Base-by-base conservation (phyloP, 2,329 filamentous ascomycete genomes). In the Fusarium nodosum region DNA sequence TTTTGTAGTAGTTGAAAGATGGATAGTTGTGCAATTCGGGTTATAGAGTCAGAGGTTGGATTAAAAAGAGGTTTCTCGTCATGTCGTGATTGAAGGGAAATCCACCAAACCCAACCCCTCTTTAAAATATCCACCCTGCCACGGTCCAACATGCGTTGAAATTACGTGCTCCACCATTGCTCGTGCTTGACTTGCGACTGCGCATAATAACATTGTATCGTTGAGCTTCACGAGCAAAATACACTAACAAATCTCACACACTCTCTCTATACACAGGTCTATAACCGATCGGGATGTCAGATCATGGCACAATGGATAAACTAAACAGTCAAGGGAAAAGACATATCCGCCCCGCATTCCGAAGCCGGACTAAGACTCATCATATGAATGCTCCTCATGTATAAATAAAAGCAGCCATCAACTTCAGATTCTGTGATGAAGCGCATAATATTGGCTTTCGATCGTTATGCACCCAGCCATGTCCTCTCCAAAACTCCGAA, bases 1-100 rank as follows among this genome's bases (percentile, higher is more conserved):
- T 77, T 51, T 61, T 61, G 22, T 2, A 18, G 16, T 26, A 28
- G 22, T 44, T 4, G 9, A 28, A 12, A 10, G 20, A 22, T 44
- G 9, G 26, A 11, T 1, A 11, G n/a, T 39, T 38, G 20, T 9
- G 22, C 10, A 16, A 15, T 10, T 26, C 5, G 9, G 12, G 22
- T 5, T 42, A 7, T 9, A 18, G 39, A 26, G 39, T 15, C 15
- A 5, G 22, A 42, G 39, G 20, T 16, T 16, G 38, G 12, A 41
- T 42, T 42, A 22, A 42, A 41, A 24, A 42, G 39, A 26, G 24
- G 24, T 44, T 44, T 44, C 41, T 44, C 41, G 41, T 44, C 5
- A 44, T 44, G 41, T 44, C 41, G 41, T 44, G 41, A 44, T 28
- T 28, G 10, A 44, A 30, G 9, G 28, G 26, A 28, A 42, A 42